Evolutionary conservation across 179 eudicot genomes (phyloP).

Genomic region (Beta lomatogona): DNA sequence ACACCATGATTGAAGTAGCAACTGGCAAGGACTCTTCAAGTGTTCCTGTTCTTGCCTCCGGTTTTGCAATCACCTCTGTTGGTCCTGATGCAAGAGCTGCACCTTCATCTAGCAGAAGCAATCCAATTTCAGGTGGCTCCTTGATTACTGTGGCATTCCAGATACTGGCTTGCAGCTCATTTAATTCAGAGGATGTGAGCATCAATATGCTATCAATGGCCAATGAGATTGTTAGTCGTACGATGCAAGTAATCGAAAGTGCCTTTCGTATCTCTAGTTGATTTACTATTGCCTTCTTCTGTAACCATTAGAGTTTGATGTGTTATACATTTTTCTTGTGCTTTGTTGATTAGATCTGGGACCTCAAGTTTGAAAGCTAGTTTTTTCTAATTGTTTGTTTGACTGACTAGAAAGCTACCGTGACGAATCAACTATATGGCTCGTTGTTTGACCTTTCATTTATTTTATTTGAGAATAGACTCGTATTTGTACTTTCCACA

Average conservation of each 20-base stretch:
- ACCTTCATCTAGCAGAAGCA: conserved; percentile 38
- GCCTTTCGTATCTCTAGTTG: conserved; percentile 35
- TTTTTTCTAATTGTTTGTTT: not conserved
- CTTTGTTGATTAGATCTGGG: not conserved
- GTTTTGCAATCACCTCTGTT: conserved; percentile 53
- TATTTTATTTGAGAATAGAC: no score
- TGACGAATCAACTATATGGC: no score
- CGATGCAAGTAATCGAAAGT: conserved; percentile 46
- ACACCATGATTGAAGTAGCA: conserved; percentile 38
- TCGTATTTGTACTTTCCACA: no score
- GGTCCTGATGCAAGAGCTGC: conserved; percentile 35
- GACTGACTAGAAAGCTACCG: not conserved
- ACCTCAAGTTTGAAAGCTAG: not conserved
- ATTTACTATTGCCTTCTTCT: not conserved
- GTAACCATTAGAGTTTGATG: not conserved
- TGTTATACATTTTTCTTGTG: no score
- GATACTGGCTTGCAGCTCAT: conserved; percentile 37
- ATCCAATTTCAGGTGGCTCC: conserved; percentile 43
- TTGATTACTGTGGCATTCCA: conserved; percentile 60
- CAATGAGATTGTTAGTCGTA: conserved; percentile 38
- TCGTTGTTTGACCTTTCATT: no score
- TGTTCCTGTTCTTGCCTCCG: conserved; percentile 63
- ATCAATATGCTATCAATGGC: conserved; percentile 35
- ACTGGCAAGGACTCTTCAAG: conserved; percentile 47
- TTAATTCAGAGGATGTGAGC: conserved; percentile 31